Evolutionary conservation across 148 eudicot species (phyloP), one percentile per base, ranked within the genome.

Genomic region (Rhododendron ferrugineum): DNA sequence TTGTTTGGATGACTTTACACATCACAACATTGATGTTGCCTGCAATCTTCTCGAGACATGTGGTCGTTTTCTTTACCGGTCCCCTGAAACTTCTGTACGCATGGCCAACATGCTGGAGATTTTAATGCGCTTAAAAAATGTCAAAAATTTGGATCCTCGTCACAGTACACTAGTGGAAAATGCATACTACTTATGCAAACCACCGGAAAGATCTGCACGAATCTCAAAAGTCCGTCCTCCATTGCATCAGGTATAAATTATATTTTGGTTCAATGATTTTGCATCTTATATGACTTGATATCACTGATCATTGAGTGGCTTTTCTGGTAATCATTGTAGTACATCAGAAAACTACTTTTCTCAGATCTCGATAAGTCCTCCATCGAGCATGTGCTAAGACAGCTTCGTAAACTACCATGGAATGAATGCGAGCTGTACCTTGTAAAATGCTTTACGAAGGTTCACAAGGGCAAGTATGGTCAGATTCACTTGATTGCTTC

Each of bases 21-120:
- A 96, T 89, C 99, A 96, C 89, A 96, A 95, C 87, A 96, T 96
- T 80, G 99, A 96, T 84, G 99, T 96, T 86, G 99, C 99, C 80
- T 96, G 99, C 94, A 96, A 93, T 91, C 99, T 96, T 90, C 94
- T 96, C 88, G 99, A 96, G 92, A 96, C 98, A 42, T 95, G 99
- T 88, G 99, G 99, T 72, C 94, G 98, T 44, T 96, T 94, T 86
- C 90, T 96, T 28, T 95, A 96, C 89, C 97, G 99, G 46, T 95
- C 97, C 82, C 98, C 99, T 84, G 99, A 96, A 88, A 96, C 99
- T 81, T 85, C 89, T 66, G 90, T 95, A 64, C 98, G 99, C 62
- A 96, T 96, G 99, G 91, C 92, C 44, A 96, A 95, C 92, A 96
- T 96, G 99, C 86, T 96, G 92, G 99, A 96, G 91, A 96, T 95